Evolutionary conservation across 2,329 filamentous ascomycete genomes (phyloP), one percentile per base, ranked within the genome.

Genomic region (Diplodia corticola): DNA sequence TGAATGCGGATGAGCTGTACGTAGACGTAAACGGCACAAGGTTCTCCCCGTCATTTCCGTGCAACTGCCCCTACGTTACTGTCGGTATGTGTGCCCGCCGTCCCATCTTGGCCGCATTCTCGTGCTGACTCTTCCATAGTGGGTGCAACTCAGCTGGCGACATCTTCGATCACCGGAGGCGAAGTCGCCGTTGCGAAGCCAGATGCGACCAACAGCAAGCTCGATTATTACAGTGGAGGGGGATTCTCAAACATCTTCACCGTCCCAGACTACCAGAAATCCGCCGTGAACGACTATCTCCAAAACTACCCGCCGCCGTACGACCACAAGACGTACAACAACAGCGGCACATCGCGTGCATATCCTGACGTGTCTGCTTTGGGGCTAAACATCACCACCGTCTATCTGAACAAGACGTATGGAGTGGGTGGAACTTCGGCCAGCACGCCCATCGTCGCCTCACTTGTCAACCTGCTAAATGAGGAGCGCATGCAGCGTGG

Each of bases 21-120:
- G 86, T 89, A 65, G 87, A 86, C 24, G 80, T 77, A 50, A 81
- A 85, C 67, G 82, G 79, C 1, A 83, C 83, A 9, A 80, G 83
- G 24, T 87, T 89, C 72, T 79, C 86, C 40, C 83, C 88, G 0
- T 83, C 82, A 5, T 91, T 91, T 75, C 89, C 89, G 0, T 84
- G 84, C 0, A 84, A 84, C 0, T 92, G 89, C 70, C 89, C 89
- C 0, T 91, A 86, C 74, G 84, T 91, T 7, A 91, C 89, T 28
- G 70, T 70, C 59, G 73, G 54, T 57, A 30, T 10, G 54, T 57
- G 10, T 35, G 2, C 22, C 13, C 53, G 0, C 5, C 10, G 9
- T 13, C 4, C 13, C 4, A n/a, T 6, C 9, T 5, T 26, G 1
- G 9, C 24, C 22, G 5, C 2, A 37, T 13, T n/a, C 3, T 4